These are phyloP conservation scores for Durio zibethinus DNA, from an alignment of 345 rosid species.

Conservation along the genomic window DNA sequence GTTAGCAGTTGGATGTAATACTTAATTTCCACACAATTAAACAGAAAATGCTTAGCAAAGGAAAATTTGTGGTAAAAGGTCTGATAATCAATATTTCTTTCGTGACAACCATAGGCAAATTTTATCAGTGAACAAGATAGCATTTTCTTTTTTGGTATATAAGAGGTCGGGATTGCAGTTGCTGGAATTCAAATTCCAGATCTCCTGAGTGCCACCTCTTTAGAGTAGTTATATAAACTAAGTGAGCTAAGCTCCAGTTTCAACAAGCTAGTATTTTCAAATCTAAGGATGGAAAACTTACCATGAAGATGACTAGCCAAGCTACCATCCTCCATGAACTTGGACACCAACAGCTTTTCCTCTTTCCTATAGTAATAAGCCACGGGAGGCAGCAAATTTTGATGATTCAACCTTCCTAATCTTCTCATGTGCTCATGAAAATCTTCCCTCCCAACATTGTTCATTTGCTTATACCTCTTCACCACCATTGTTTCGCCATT, in stretches of 20 bases:
- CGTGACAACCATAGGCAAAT: not conserved
- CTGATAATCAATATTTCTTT: not conserved
- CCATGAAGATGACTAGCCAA: slow-evolving; percentile 76
- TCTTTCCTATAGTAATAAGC: slow-evolving; percentile 73
- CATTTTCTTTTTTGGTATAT: too few relatives aligned
- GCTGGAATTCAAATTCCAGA: too few relatives aligned
- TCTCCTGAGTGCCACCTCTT: too few relatives aligned
- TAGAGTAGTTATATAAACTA: too few relatives aligned
- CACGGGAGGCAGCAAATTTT: slow-evolving; percentile 46
- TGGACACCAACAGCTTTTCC: slow-evolving; percentile 64
- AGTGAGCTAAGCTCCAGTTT: too few relatives aligned
- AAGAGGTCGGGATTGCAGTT: too few relatives aligned
- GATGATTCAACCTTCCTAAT: slow-evolving; percentile 58
- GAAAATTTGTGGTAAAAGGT: not conserved
- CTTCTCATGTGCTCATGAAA: slow-evolving; percentile 66
- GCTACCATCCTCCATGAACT: slow-evolving; percentile 51
- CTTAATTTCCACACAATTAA: not conserved
- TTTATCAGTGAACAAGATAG: not conserved
- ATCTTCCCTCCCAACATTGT: slow-evolving; percentile 58
- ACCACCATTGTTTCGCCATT: slow-evolving; percentile 49
- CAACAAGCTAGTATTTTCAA: too few relatives aligned
- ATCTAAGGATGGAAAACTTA: slow-evolving; percentile 14
- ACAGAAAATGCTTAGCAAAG: not conserved
- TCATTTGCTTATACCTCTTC: slow-evolving; percentile 81
- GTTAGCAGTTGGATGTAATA: not conserved